These are phyloP conservation scores for Wallacemonas rigidus DNA, from an alignment of 208 protist genomes.

Conservation along the genomic window DNA sequence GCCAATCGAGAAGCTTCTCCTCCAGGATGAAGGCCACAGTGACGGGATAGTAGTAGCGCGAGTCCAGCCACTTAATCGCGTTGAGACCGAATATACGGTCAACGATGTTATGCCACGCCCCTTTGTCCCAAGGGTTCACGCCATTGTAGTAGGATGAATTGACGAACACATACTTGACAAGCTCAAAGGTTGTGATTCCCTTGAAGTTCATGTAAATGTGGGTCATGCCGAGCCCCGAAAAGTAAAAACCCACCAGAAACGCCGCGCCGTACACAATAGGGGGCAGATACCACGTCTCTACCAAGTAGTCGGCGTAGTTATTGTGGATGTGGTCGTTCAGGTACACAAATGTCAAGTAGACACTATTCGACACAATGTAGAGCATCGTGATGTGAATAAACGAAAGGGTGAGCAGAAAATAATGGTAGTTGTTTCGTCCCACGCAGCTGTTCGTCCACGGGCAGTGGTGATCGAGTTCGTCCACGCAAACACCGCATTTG, in stretches of 20 bases:
- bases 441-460: constrained; percentile 67
- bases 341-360: constrained; percentile 29
- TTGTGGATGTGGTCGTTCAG: constrained; percentile 8
- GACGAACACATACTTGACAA: constrained; percentile 35
- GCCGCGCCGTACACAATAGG: constrained; percentile 37
- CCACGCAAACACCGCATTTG: constrained; percentile 62
- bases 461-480: constrained; percentile 73
- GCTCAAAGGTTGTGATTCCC: constrained; percentile 49
- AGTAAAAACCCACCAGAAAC: constrained; percentile 45
- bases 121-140: constrained; percentile 46
- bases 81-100: constrained; percentile 6
- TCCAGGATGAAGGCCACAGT: constrained; percentile 41
- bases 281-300: constrained; percentile 32
- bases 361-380: constrained; percentile 40
- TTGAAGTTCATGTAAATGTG: constrained; percentile 45
- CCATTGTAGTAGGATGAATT: constrained; percentile 40
- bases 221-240: constrained; percentile 31
- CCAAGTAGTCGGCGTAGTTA: constrained; percentile 26
- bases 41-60: constrained; percentile 52
- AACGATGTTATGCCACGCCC: constrained; percentile 24
- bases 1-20: constrained; percentile 42
- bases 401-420: constrained; percentile 43
- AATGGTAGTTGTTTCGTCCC: constrained; percentile 61
- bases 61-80: constrained; percentile 30
- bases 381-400: constrained; percentile 42